Evolutionary conservation across 352 stramenopile genomes (phyloP), one percentile per base, ranked within the genome.

Genomic region (Pythium coloratum): DNA sequence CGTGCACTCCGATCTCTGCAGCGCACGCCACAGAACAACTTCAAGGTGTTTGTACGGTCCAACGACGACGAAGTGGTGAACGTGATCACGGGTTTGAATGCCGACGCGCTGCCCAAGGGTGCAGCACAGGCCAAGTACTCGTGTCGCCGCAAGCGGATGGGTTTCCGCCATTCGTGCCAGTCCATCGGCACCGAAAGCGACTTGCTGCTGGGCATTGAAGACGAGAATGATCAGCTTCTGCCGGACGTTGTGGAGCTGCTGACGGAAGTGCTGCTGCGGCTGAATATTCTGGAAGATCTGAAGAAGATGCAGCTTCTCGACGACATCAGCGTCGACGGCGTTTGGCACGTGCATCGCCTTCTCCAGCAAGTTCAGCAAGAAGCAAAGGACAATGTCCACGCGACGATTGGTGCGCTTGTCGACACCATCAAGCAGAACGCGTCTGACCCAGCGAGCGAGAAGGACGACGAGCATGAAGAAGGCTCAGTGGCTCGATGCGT

Each of bases 11-110:
- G 82, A 6, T 81, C 80, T 0, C 71, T 96, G 47, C 80, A 92
- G 55, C 75, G 81, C 34, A 95, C 87, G 7, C 89, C 89, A n/a
- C 89, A 95, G 69, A 96, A 96, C 76, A 95, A 96, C 55, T 93
- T 95, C 59, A 92, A 93, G 67, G 77, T 95, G 18, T 95, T 96
- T 76, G 84, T 95, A 53, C 84, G 87, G 32, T 92, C 85, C 14
- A 85, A 82, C 51, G 67, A 93, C 54, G 84, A 91, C 59, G 81
- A 89, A 40, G 85, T 91, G 0, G 82, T 93, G 55, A 89, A 93
- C 69, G 80, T 90, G 24, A 90, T 91, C 58, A 93, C 82, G 18
- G 85, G 82, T 0, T 56, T 93, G 44, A 86, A 78, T 50, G 72
- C 85, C 12, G 82, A 92, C 55, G 84, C 82, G 33, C 64, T 92